Evolutionary conservation across 83 land plant genomes (phyloP).

Genomic region (Picea mariana): DNA sequence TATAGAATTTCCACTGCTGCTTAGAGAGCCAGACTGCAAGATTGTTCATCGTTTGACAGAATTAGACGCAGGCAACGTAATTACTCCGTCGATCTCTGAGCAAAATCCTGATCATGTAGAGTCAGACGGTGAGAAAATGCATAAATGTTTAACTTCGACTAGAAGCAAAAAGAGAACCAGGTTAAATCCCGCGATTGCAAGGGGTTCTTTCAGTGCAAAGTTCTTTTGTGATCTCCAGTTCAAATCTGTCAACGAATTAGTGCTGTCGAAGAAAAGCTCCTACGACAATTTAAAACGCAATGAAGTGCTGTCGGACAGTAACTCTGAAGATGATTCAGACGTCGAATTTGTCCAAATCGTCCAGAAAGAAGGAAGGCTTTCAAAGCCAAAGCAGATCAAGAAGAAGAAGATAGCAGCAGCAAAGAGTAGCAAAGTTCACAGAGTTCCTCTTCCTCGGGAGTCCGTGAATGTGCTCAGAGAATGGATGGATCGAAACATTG

Average conservation of each 20-base stretch:
- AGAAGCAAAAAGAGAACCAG: slow-evolving; percentile 10
- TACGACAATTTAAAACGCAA: background rate
- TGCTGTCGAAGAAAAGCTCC: background rate
- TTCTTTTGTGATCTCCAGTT: background rate
- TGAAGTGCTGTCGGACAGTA: background rate
- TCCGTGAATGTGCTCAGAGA: background rate
- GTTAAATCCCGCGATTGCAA: background rate
- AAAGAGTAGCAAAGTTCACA: background rate
- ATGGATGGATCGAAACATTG: background rate
- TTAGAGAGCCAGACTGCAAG: background rate
- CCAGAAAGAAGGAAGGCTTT: background rate
- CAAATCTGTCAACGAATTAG: background rate
- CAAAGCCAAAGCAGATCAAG: background rate
- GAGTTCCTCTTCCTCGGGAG: background rate
- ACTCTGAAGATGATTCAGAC: background rate
- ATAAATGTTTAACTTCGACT: background rate
- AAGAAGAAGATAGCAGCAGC: too few species aligned
- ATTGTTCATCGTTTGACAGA: background rate
- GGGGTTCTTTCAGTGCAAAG: background rate
- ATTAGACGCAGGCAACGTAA: background rate
- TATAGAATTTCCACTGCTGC: background rate
- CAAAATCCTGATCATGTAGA: background rate
- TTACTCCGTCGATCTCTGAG: background rate
- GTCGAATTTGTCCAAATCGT: background rate
- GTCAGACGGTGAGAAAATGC: too few species aligned